Evolutionary conservation across 768 basidiomycete species (phyloP).

Genomic region (Amanita phalloides): DNA sequence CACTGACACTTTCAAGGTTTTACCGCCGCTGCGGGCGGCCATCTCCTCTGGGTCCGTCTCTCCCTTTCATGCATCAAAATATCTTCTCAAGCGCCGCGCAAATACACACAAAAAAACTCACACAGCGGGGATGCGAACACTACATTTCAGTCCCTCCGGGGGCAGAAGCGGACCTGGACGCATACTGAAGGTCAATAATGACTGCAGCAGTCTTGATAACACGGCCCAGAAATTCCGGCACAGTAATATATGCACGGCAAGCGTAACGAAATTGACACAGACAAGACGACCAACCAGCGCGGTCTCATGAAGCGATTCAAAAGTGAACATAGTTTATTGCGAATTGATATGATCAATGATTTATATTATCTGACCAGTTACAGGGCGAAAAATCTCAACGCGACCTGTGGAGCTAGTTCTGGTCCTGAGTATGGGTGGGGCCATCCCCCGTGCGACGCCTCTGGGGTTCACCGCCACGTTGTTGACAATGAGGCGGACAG

Average conservation of each 20-base stretch:
- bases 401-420: background rate
- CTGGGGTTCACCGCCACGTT: background rate
- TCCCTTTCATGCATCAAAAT: conserved; percentile 4
- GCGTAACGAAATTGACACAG: background rate
- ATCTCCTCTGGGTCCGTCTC: conserved; percentile 9
- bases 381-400: background rate
- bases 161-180: background rate
- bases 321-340: background rate
- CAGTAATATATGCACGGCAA: background rate
- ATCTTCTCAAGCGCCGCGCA: conserved; percentile 15
- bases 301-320: background rate
- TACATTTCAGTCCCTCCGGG: background rate
- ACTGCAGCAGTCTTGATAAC: background rate
- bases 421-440: conserved; percentile 1
- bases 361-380: background rate
- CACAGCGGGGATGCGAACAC: background rate
- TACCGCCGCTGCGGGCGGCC: conserved; percentile 7
- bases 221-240: background rate
- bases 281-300: background rate
- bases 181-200: background rate
- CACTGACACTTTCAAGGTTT: conserved; percentile 2
- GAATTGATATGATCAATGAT: background rate
- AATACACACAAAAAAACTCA: conserved; percentile 15
- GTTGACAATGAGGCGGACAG: background rate
- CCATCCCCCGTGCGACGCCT: background rate